These are phyloP conservation scores for Fusarium nematophilum DNA, from an alignment of 2,329 filamentous ascomycete species.

Conservation along the genomic window DNA sequence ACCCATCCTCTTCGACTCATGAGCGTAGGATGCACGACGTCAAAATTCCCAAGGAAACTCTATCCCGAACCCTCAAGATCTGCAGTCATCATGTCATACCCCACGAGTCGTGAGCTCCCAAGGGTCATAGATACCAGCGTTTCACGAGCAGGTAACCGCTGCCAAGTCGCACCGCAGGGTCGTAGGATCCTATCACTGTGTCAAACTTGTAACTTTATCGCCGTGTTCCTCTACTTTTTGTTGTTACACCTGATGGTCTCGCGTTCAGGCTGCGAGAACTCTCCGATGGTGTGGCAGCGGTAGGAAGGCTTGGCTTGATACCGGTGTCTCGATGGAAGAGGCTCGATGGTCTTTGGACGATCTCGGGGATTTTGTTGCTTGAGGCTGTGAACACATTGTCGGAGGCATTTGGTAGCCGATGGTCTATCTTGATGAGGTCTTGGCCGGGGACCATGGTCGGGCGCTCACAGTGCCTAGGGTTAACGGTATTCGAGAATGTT, in stretches of 20 bases:
- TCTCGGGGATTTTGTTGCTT: background rate
- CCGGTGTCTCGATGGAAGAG: background rate
- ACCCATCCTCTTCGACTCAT: background rate
- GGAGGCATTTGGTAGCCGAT: no score
- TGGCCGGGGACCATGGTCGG: no score
- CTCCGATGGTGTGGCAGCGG: background rate
- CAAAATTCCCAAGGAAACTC: constrained; percentile 11
- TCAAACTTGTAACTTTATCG: constrained; percentile 14
- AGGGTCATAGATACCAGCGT: background rate
- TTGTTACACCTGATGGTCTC: background rate
- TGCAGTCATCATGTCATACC: constrained; percentile 7
- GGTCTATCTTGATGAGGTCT: no score
- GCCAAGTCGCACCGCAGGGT: background rate
- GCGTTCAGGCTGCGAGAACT: background rate
- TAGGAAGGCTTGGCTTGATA: background rate
- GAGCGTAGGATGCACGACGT: constrained; percentile 14
- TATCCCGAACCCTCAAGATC: constrained; percentile 26
- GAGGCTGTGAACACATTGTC: background rate
- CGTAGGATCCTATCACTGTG: constrained; percentile 9
- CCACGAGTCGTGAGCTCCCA: constrained; percentile 14
- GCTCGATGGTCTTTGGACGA: background rate
- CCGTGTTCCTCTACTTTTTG: constrained; percentile 11
- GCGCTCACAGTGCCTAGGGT: no score
- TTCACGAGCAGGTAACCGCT: background rate
- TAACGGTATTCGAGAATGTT: no score